Evolutionary conservation across 441 rosid species (phyloP), one percentile per base, ranked within the genome.

Genomic region (Adansonia rubrostipa): DNA sequence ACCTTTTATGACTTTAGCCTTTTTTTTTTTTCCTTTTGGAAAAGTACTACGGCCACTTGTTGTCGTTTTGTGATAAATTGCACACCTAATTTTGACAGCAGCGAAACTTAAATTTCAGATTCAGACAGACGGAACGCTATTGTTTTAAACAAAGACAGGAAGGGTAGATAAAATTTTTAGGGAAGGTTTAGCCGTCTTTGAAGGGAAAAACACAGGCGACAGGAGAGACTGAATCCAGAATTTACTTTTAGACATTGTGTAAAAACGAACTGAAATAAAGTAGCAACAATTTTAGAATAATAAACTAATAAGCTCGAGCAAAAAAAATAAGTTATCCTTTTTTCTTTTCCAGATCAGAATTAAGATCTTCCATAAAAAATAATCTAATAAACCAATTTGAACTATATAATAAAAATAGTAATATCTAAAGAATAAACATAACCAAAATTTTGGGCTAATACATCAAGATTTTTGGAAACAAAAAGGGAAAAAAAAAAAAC

Each of bases 41-140:
- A 45, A 50, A 45, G 15, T 44, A 58, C 58, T 70, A 24, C 36
- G 4, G 44, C 60, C 61, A 50, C 45, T 9, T 28, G 22, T 28
- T n/a, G 74, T 51, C 61, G 73, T 68, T 6, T 68, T 68, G 73
- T 24, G 45, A 28, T 14, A 36, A 51, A 28, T 14, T 22, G 6
- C 47, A 71, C 13, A 71, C 42, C 73, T 5, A 2, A 20, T 11
- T 36, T 14, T 33, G 6, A 24, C 1, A 7, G 19, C 4, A 6
- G 2, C 15, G 44, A 28, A 62, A 62, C 44, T 5, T 62, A n/a
- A 1, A 33, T 20, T 17, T 60, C 15, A 5, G 33, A 17, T 9
- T 40, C 71, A 64, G 47, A n/a, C 50, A 45, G 8, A 56, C 2
- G 13, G 14, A 7, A 57, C 36, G 40, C 47, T 2, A 15, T 6